Base-by-base conservation (phyloP, 2,329 filamentous ascomycete species). In the Apiospora koreana region DNA sequence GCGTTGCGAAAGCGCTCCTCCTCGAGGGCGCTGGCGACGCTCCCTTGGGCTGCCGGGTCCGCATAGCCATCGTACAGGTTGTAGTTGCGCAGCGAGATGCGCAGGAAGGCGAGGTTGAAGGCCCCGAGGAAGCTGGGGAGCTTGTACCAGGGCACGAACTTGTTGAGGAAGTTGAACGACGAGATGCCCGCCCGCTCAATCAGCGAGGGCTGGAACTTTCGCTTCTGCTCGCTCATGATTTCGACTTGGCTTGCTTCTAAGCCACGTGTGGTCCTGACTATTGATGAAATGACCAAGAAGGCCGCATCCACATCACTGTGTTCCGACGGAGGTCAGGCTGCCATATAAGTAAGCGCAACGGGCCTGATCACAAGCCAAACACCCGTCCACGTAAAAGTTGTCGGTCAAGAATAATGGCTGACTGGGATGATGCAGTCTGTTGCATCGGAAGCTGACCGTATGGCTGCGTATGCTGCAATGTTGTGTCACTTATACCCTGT, bases 31-130 rank as follows among this genome's bases (percentile, higher is more conserved):
- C 78, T 74, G 21, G 73, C 72, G 18, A 69, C 66, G 18, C 72
- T 82, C 43, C 83, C 83, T 71, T 85, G 83, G 5, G 75, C 76
- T 0, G 75, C 73, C 10, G 77, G 71, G 21, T 81, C 79, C 1
- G 81, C 77, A 66, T 85, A 85, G 6, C 77, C 78, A 75, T 85
- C 83, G 73, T 83, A 74, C 1, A 85, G 78, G 69, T 86, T 86
- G 68, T 84, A 76, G 46, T 79, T 75, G 4, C 83, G 81, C 3
- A 85, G 78, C 72, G 85, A 83, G 50, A 80, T 78, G 50, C 84
- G 80, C 7, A 83, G 75, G 18, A 81, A 79, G 16, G 77, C 76
- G 0, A 85, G 75, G 70, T 86, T 85, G 69, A 84, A 71, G 10
- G 79, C 81, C 2, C 83, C 82, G 21, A 85, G 71, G 45, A 80